Percentiles rank a stretch among this genome's conserved stretches.
These are phyloP conservation scores for Lentinus tigrinus DNA, from an alignment of 768 basidiomycete species.

Conservation along the genomic window DNA sequence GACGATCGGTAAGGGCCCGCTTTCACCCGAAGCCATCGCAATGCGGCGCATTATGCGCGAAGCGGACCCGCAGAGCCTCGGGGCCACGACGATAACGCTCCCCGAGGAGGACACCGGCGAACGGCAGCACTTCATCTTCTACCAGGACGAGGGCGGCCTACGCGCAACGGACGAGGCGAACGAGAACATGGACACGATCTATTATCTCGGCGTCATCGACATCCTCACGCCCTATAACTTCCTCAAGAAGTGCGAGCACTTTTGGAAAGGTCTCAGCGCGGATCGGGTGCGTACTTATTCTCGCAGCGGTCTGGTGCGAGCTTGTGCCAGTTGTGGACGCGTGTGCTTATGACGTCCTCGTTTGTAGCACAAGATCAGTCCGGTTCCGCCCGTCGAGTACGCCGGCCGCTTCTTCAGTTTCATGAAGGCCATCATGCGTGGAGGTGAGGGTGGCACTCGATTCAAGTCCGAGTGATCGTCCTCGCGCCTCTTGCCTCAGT, in stretches of 20 bases:
- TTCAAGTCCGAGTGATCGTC: conserved; percentile 28
- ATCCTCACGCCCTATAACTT: conserved; percentile 87
- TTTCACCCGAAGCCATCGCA: conserved; percentile 72
- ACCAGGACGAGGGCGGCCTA: conserved; percentile 94
- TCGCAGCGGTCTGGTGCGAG: no score
- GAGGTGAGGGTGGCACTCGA: conserved; percentile 62
- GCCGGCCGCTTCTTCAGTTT: conserved; percentile 85
- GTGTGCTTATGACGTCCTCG: conserved; percentile 2
- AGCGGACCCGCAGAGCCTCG: conserved; percentile 75
- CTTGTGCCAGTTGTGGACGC: no score
- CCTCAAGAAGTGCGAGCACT: conserved; percentile 80
- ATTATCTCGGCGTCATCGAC: conserved; percentile 96
- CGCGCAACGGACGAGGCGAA: conserved; percentile 89
- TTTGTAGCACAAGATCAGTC: conserved; percentile 87
- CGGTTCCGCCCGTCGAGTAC: conserved; percentile 86
- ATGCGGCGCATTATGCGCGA: conserved; percentile 84
- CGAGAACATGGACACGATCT: conserved; percentile 69
- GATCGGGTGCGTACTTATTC: conserved; percentile 71
- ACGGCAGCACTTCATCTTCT: conserved; percentile 81
- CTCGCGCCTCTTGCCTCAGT: neutral
- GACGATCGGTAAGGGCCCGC: conserved; percentile 54
- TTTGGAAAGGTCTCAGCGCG: conserved; percentile 88
- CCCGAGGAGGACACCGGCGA: conserved; percentile 63
- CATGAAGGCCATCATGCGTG: conserved; percentile 83
- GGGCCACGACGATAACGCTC: conserved; percentile 46